phyloP scores from a whole-genome alignment of 148 eudicot species.

The Diospyros kaki region DNA sequence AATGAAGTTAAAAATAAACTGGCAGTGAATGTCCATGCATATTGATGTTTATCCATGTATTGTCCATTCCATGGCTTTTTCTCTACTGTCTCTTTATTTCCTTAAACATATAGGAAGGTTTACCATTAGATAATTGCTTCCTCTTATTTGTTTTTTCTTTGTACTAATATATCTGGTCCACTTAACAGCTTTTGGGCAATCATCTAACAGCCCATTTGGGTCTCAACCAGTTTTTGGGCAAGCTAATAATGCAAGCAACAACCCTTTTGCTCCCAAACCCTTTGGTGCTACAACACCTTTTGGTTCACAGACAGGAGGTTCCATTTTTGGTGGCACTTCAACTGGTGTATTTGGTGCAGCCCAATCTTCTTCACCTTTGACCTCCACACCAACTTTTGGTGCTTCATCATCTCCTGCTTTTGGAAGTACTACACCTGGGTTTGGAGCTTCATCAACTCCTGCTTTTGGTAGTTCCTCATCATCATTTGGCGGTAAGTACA shows the following conservation, averaged over 20 bases:
- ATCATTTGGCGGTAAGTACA: constrained; percentile 63
- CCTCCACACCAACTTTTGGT: constrained; percentile 77
- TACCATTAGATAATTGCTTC: not conserved
- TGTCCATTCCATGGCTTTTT: not conserved
- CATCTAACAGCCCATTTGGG: constrained; percentile 71
- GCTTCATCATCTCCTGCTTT: constrained; percentile 73
- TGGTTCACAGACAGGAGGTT: constrained; percentile 79
- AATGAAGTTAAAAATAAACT: not conserved
- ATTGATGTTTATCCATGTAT: not conserved
- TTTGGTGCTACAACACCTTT: constrained; percentile 74
- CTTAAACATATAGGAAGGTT: not conserved
- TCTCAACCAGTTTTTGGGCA: constrained; percentile 88
- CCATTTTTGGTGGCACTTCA: constrained; percentile 81
- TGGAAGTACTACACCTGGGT: constrained; percentile 58
- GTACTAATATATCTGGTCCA: constrained; percentile 5
- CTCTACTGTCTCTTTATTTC: not conserved
- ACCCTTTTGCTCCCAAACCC: constrained; percentile 87
- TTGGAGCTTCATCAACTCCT: constrained; percentile 60
- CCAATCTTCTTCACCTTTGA: constrained; percentile 62
- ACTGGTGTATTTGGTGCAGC: constrained; percentile 85
- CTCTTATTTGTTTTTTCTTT: not conserved
- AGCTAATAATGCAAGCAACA: constrained; percentile 48
- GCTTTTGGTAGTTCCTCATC: constrained; percentile 73
- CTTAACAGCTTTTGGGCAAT: constrained; percentile 87
- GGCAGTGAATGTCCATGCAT: too few relatives aligned